Evolutionary conservation across 306 rosid genomes (phyloP), one percentile per base, ranked within the genome.

Genomic region (Pterocarpus macrocarpus): DNA sequence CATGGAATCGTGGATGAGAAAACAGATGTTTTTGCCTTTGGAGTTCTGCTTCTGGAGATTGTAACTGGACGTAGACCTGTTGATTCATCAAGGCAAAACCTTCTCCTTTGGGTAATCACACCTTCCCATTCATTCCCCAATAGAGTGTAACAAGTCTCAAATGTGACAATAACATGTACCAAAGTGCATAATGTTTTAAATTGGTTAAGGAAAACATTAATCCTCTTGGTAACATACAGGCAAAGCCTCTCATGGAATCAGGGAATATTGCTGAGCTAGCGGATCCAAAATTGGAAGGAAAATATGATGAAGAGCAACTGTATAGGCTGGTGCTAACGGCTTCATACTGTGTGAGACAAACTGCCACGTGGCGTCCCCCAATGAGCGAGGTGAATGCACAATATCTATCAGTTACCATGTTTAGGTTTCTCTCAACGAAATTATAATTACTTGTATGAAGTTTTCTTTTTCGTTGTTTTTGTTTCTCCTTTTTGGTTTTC

Each of bases 1-100:
- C 97, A 95, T 34, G 99, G 99, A 64, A 85, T 90, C 33, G 99
- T 91, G 14, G 97, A 95, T 82, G 99, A 95, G 88, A 95, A 95
- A 86, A 91, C 91, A 8, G 99, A 95, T 78, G 89, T 93, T 68
- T 95, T 81, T 76, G 91, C 97, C 1, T 93, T 90, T 76, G 99
- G 97, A 13, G 87, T 93, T 84, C 94, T 95, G 65, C 94, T 95
- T 81, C 56, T 95, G 50, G 99, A 93, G 90, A 93, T 95, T 72
- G 90, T 91, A 56, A 88, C 97, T 14, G 99, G 99, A 52, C 73
- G 97, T 8, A 89, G 89, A 81, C 99, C 99, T 4, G 94, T 95
- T 39, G 99, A 95, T 83, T 91, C 99, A 10, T 89, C 94, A 59
- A 95, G 84, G 70, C 90, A 90, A 81, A 95, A 91, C 84, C 94